Percentiles rank a stretch among this genome's conserved stretches.
Evolutionary conservation across 108 stramenopile genomes (phyloP).

Genomic region (Schizochytrium sp.): DNA sequence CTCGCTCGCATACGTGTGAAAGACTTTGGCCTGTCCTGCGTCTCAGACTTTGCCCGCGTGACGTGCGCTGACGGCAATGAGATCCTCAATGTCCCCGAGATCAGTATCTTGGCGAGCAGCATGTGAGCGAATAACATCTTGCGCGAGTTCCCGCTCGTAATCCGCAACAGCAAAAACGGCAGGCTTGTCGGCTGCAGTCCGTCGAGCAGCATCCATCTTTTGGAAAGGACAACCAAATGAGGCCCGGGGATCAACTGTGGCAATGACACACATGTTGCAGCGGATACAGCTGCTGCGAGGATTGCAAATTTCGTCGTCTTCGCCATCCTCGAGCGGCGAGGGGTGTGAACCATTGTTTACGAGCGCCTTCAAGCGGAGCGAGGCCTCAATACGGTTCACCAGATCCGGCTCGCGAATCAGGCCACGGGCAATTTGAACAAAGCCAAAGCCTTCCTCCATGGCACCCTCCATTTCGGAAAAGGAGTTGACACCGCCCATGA

Average conservation of each 20-base stretch:
- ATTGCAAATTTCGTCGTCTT: neutral
- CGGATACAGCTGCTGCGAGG: neutral
- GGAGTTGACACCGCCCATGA: constrained; percentile 1
- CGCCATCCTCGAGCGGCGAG: neutral
- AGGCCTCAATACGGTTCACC: neutral
- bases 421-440: neutral
- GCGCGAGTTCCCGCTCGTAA: neutral
- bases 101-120: neutral
- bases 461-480: constrained; percentile 7
- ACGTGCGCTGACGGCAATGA: neutral
- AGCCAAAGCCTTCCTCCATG: constrained; percentile 1
- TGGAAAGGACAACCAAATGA: neutral
- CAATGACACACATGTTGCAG: constrained; percentile 7
- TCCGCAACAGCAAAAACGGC: neutral
- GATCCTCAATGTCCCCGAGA: neutral
- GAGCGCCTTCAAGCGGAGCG: neutral
- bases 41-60: neutral
- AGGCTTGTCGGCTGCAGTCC: neutral
- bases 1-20: too few relatives aligned
- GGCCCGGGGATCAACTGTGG: neutral
- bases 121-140: neutral
- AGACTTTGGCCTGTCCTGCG: too few relatives aligned
- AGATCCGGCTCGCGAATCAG: constrained; percentile 5
- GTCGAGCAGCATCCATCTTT: neutral
- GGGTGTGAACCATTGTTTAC: neutral